Evolutionary conservation across 2,329 filamentous ascomycete species (phyloP).

Genomic region (Alternaria novae-zelandiae): DNA sequence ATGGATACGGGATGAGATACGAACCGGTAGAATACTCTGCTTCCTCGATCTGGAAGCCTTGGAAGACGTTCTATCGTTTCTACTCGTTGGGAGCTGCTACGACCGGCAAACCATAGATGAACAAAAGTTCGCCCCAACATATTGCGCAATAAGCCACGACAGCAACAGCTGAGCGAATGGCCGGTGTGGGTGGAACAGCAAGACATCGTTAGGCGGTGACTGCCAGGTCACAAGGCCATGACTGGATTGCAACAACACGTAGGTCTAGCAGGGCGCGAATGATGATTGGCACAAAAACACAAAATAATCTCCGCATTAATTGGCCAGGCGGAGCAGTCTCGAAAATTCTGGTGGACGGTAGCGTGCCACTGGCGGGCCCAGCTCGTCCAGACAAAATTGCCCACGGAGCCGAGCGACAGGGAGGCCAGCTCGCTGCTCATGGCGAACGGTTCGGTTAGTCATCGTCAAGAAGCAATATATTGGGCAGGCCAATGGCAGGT

Average conservation of each 20-base stretch:
- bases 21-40: conserved; percentile 29
- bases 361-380: conserved; percentile 34
- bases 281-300: conserved; percentile 37
- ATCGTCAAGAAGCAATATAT: conserved; percentile 35
- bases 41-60: conserved; percentile 30
- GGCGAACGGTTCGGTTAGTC: conserved; percentile 36
- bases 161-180: conserved; percentile 13
- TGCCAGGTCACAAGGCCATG: conserved; percentile 32
- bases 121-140: conserved; percentile 9
- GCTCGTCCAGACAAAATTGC: conserved; percentile 21
- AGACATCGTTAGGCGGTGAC: conserved; percentile 22
- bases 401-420: conserved; percentile 8
- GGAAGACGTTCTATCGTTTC: conserved; percentile 20
- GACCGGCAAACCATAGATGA: conserved; percentile 5
- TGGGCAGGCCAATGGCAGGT: conserved; percentile 31
- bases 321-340: conserved; percentile 37
- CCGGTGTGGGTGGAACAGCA: conserved; percentile 19
- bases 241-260: conserved; percentile 20
- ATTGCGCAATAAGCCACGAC: conserved; percentile 39
- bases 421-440: background rate
- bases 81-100: background rate
- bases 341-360: conserved; percentile 39
- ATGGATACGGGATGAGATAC: conserved; percentile 35
- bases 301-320: conserved; percentile 42
- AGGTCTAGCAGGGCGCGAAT: conserved; percentile 20